These are phyloP conservation scores for Volvariella surrecta DNA, from an alignment of 1,284 basidiomycete species.

Conservation along the genomic window DNA sequence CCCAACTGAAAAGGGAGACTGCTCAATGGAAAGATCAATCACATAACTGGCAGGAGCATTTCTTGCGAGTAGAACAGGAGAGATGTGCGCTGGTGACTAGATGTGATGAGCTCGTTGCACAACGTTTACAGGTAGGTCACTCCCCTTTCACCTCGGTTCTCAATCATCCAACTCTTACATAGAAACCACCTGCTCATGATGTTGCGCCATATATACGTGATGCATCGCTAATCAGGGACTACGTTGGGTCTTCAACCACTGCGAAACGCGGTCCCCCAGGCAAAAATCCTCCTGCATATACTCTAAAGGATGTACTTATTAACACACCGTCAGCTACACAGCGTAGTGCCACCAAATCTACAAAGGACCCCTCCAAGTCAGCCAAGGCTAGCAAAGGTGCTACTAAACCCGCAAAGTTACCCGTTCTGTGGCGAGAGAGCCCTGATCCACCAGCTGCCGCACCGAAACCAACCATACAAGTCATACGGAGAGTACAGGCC, in stretches of 20 bases:
- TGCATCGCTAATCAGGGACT: no score
- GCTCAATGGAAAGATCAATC: constrained; percentile 65
- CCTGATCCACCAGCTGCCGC: no score
- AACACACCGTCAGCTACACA: no score
- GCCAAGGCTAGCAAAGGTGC: constrained; percentile 4
- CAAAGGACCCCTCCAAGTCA: no score
- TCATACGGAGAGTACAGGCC: constrained; percentile 36
- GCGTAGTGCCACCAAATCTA: no score
- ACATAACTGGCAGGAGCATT: constrained; percentile 69
- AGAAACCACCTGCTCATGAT: not conserved
- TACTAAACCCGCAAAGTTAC: constrained; percentile 3
- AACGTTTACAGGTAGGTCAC: constrained; percentile 30
- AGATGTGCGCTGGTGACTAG: constrained; percentile 43
- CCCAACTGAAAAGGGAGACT: constrained; percentile 51
- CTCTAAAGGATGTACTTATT: no score
- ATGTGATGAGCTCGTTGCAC: constrained; percentile 46
- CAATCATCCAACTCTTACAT: not conserved
- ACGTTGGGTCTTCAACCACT: no score
- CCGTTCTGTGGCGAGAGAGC: constrained; percentile 2
- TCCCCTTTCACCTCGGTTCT: not conserved
- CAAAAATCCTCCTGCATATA: no score
- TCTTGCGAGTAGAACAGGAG: constrained; percentile 56
- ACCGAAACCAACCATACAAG: constrained; percentile 8
- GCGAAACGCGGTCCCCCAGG: no score
- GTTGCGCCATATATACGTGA: no score